phyloP scores from a whole-genome alignment of 805 yeast genomes.

The Lipomyces sp. region DNA sequence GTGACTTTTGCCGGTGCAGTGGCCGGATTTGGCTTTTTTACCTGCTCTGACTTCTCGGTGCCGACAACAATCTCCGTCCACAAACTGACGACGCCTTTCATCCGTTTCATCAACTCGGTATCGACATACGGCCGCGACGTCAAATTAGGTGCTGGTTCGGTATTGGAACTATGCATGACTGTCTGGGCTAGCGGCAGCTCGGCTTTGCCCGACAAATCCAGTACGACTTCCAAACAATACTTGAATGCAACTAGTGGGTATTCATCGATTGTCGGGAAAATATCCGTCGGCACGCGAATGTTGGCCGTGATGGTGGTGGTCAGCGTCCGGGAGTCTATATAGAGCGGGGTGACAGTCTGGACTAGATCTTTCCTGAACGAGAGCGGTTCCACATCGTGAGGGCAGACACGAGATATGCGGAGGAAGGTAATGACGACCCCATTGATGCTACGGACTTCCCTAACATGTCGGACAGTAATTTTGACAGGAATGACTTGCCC shows the following conservation, averaged over 20 bases:
- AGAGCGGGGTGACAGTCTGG: conserved; percentile 76
- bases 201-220: conserved; percentile 73
- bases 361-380: conserved; percentile 82
- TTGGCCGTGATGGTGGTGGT: conserved; percentile 63
- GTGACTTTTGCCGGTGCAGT: conserved; percentile 32
- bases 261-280: conserved; percentile 80
- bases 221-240: conserved; percentile 80
- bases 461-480: conserved; percentile 68
- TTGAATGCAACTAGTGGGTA: conserved; percentile 77
- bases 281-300: conserved; percentile 77
- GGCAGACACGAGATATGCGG: conserved; percentile 73
- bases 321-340: conserved; percentile 70
- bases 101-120: conserved; percentile 76
- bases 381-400: conserved; percentile 58
- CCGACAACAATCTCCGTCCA: conserved; percentile 83
- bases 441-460: conserved; percentile 66
- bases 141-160: conserved; percentile 32
- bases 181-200: conserved; percentile 44
- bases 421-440: conserved; percentile 82
- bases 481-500: conserved; percentile 82
- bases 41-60: conserved; percentile 56
- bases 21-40: conserved; percentile 25
- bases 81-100: conserved; percentile 78
- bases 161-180: conserved; percentile 44
- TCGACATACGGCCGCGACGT: conserved; percentile 57